Evolutionary conservation across 257 asterid genomes (phyloP).

Genomic region (Apocynum venetum): DNA sequence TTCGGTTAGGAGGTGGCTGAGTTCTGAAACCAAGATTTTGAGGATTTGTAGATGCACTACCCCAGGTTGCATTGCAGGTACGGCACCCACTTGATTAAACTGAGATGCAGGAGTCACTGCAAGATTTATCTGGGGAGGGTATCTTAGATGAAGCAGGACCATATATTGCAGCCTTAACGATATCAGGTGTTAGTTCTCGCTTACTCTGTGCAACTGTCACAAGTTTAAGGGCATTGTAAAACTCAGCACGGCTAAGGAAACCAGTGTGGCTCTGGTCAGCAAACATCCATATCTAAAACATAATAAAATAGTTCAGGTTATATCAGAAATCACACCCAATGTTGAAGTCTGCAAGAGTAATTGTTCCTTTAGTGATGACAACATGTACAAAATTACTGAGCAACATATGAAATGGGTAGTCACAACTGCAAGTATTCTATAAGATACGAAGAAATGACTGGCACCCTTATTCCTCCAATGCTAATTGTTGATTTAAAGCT

Average conservation of each 20-base stretch:
- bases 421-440: neutral
- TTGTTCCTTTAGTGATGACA: neutral
- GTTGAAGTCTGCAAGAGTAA: neutral
- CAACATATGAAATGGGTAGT: neutral
- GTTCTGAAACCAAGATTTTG: constrained; percentile 59
- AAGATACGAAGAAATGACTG: neutral
- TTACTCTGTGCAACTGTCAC: constrained; percentile 98
- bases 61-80: constrained; percentile 44
- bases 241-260: constrained; percentile 74
- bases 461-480: neutral
- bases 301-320: neutral
- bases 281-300: constrained; percentile 82
- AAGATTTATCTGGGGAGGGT: constrained; percentile 82
- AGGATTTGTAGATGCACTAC: constrained; percentile 30
- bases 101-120: constrained; percentile 52
- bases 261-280: constrained; percentile 78
- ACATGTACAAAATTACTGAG: neutral
- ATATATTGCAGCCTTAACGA: constrained; percentile 83
- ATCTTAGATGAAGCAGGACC: constrained; percentile 89
- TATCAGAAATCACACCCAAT: neutral
- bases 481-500: neutral
- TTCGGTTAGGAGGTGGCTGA: constrained; percentile 37
- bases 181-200: constrained; percentile 85
- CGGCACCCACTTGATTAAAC: constrained; percentile 41
- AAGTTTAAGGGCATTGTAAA: constrained; percentile 90